Evolutionary conservation across 495 filamentous ascomycete species (phyloP), one percentile per base, ranked within the genome.

Genomic region (Halenospora varia): DNA sequence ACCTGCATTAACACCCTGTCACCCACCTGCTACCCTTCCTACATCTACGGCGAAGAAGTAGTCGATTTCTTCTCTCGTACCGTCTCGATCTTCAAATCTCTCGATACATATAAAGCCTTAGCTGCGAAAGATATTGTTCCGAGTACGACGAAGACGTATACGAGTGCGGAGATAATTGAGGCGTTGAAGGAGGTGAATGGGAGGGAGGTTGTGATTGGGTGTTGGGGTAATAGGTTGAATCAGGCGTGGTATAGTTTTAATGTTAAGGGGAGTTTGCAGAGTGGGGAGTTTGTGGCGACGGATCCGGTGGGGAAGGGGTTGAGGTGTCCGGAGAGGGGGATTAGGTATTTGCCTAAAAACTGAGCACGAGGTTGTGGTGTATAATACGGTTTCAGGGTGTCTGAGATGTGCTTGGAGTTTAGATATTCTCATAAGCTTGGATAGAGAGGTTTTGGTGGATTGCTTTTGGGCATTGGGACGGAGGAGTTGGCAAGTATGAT

Each of bases 241-340:
- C 86, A 95, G 71, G 82, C 89, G 20, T 94, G 89, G 88, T 96
- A 96, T 66, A 82, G 84, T 58, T 96, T 87, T 74, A 87, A 92
- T 62, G 82, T 96, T 10, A 80, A 81, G 50, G 92, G 92, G 25
- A 85, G 80, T 55, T 69, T 96, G 40, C 88, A 90, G 66, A 85
- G 78, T 4, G 91, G 90, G 22, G 71, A 82, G 50, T 95, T 95
- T 65, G 78, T 91, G 18, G 74, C 88, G 18, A 73, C 82, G 0
- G 61, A 76, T 17, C 84, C 83, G 64, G 82, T 53, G n/a, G 65
- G 65, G 20, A 66, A 62, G 55, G 25, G 59, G 25, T 56, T 52
- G 0, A 45, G 56, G 17, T 67, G 65, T 56, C 65, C 65, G 2
- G 13, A 10, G 22, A 55, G 19, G 11, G 65, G 65, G 18, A 63